These are phyloP conservation scores for Tetrapisispora taiwanensis DNA, from an alignment of 805 yeast species.

Conservation along the genomic window DNA sequence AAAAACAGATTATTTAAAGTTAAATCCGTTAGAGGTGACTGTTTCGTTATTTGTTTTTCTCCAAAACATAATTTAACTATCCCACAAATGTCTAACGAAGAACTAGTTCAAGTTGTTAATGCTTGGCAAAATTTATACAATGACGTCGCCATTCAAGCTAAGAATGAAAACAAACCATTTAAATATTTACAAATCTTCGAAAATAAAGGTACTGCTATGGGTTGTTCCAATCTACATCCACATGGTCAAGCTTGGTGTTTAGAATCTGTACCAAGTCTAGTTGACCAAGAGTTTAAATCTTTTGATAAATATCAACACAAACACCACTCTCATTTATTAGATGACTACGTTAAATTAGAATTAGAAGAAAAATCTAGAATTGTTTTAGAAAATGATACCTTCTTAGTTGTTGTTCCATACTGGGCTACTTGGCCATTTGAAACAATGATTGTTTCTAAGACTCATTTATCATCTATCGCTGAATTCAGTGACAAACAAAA, in stretches of 20 bases:
- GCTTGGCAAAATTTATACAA: slow-evolving; percentile 51
- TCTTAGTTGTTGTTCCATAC: slow-evolving; percentile 61
- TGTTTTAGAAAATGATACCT: slow-evolving; percentile 50
- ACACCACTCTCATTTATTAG: slow-evolving; percentile 42
- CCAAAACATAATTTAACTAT: slow-evolving; percentile 60
- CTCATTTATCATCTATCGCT: slow-evolving; percentile 40
- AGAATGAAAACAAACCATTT: slow-evolving; percentile 33
- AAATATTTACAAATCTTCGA: slow-evolving; percentile 64
- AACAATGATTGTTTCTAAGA: slow-evolving; percentile 50
- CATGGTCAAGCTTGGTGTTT: slow-evolving; percentile 79
- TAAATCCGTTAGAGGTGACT: slow-evolving; percentile 53
- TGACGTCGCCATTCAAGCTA: slow-evolving; percentile 33
- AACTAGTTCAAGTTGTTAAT: slow-evolving; percentile 39
- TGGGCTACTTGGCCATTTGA: slow-evolving; percentile 85
- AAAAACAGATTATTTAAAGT: slow-evolving; percentile 41
- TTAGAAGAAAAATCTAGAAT: slow-evolving; percentile 40
- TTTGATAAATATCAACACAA: slow-evolving; percentile 39
- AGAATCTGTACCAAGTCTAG: slow-evolving; percentile 56
- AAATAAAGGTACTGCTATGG: slow-evolving; percentile 73
- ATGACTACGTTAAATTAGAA: slow-evolving; percentile 53
- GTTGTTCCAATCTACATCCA: slow-evolving; percentile 74
- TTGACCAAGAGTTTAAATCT: slow-evolving; percentile 44
- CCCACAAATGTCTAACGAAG: slow-evolving; percentile 45
- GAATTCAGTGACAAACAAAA: slow-evolving; percentile 40
- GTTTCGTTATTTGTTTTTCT: slow-evolving; percentile 62